These are phyloP conservation scores for Wilhelminamyces savonicus DNA, from an alignment of 805 yeast species.

Conservation along the genomic window DNA sequence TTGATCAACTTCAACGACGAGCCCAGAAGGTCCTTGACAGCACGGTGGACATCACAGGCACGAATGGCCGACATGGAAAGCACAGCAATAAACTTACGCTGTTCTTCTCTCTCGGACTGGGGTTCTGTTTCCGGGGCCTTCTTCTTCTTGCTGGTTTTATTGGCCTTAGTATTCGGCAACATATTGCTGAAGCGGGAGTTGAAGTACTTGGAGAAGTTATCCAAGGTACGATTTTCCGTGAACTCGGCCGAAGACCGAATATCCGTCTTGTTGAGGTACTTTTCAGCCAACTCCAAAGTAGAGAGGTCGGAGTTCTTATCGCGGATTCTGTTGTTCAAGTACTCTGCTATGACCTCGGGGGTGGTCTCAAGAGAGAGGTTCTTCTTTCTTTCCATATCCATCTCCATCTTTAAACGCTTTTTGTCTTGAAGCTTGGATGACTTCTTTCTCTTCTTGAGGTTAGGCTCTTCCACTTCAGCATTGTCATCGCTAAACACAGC, in stretches of 20 bases:
- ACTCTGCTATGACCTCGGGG: constrained; percentile 61
- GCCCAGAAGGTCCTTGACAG: constrained; percentile 40
- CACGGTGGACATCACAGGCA: constrained; percentile 79
- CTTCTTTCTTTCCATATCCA: constrained; percentile 54
- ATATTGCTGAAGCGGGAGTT: constrained; percentile 41
- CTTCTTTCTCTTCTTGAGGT: constrained; percentile 17
- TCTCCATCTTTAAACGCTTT: constrained; percentile 62
- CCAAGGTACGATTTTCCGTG: constrained; percentile 44
- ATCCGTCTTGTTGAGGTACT: constrained; percentile 49
- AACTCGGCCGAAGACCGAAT: constrained; percentile 60
- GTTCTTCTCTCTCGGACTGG: constrained; percentile 9
- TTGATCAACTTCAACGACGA: constrained; percentile 66
- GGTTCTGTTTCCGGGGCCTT: constrained; percentile 6
- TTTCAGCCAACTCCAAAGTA: constrained; percentile 66
- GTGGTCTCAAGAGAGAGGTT: constrained; percentile 43
- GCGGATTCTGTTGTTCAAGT: constrained; percentile 55
- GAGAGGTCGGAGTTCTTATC: constrained; percentile 60
- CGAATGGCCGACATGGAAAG: constrained; percentile 75
- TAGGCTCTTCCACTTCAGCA: constrained; percentile 3
- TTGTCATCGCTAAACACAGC: constrained; percentile 21
- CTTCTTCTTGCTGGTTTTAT: constrained; percentile 16
- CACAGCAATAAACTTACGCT: constrained; percentile 43
- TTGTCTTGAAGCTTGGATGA: constrained; percentile 50
- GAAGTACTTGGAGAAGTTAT: constrained; percentile 51
- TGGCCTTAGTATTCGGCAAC: constrained; percentile 30